A percentile compares a stretch with the other conserved stretches of the same genome.
Conservation (phyloP, 768 basidiomycete genomes). For the Agrocybe pediades region DNA sequence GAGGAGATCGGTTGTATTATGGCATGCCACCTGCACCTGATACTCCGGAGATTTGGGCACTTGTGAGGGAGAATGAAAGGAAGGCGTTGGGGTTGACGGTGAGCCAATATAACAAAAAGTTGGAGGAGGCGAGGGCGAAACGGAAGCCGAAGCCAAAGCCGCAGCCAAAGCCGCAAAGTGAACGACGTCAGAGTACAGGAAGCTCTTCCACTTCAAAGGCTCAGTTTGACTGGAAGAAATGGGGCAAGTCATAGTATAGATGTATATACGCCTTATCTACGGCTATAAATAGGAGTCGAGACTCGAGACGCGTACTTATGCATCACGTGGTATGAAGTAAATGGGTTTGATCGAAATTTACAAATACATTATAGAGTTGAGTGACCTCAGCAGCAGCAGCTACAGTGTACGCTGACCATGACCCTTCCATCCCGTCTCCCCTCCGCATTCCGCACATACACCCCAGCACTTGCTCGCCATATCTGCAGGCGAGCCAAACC, state of each 20-base stretch:
- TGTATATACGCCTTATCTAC: not conserved
- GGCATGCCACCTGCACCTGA: too few relatives aligned
- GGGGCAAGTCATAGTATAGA: conserved; percentile 13
- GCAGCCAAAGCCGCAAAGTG: not conserved
- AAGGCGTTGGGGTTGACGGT: not conserved
- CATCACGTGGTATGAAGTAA: conserved; percentile 9
- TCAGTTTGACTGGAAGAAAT: conserved; percentile 22
- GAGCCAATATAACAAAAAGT: not conserved
- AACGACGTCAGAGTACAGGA: conserved; percentile 2
- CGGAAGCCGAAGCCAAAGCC: conserved; percentile 1
- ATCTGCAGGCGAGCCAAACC: conserved; percentile 12
- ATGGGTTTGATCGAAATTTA: not conserved
- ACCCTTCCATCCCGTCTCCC: not conserved
- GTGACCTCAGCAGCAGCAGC: not conserved
- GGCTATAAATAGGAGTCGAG: too few relatives aligned
- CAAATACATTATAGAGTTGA: too few relatives aligned
- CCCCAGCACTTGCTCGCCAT: conserved; percentile 14
- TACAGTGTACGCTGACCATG: not conserved
- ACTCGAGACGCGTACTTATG: not conserved
- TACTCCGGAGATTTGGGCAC: not conserved
- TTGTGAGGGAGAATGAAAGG: not conserved
- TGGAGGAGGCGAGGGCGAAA: not conserved
- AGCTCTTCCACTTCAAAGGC: conserved; percentile 7
- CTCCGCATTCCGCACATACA: conserved; percentile 9
- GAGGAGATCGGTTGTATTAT: too few relatives aligned